These are phyloP conservation scores for Zygosaccharomyces pseudobailii DNA, from an alignment of 1,139 yeast genomes.

Conservation along the genomic window DNA sequence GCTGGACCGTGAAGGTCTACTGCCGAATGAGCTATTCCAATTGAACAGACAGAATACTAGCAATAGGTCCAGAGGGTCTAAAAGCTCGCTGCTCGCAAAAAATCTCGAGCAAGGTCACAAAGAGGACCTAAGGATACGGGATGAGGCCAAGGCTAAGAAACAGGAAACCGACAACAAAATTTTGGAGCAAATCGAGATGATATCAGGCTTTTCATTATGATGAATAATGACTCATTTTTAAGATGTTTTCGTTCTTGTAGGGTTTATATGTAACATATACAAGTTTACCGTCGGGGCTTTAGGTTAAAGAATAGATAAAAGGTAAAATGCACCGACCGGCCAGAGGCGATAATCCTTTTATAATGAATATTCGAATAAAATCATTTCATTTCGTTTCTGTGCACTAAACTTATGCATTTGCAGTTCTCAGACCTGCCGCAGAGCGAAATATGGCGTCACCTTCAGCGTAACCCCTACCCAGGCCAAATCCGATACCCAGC, in stretches of 20 bases:
- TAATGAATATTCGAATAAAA: background rate
- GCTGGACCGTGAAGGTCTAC: constrained; percentile 20
- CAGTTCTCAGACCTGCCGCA: constrained; percentile 66
- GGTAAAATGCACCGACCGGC: background rate
- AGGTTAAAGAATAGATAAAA: constrained; percentile 5
- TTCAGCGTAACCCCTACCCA: constrained; percentile 96
- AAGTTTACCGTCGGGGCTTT: constrained; percentile 5
- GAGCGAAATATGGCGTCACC: constrained; percentile 96
- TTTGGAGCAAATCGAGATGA: constrained; percentile 53
- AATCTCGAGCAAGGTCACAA: constrained; percentile 37
- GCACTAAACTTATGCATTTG: constrained; percentile 46
- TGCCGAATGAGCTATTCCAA: constrained; percentile 10
- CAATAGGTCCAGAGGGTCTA: background rate
- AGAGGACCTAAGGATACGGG: constrained; percentile 44
- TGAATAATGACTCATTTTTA: background rate
- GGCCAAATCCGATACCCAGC: constrained; percentile 93
- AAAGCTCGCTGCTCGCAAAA: constrained; percentile 32
- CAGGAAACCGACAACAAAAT: constrained; percentile 49
- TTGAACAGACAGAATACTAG: background rate
- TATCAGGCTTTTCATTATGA: constrained; percentile 47
- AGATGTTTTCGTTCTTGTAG: background rate
- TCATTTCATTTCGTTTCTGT: background rate
- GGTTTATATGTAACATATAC: constrained; percentile 11
- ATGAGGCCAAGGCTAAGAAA: constrained; percentile 37
- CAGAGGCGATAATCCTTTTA: background rate